phyloP scores from a whole-genome alignment of 2,329 filamentous ascomycete genomes.

The Chrysoporthe puriensis region DNA sequence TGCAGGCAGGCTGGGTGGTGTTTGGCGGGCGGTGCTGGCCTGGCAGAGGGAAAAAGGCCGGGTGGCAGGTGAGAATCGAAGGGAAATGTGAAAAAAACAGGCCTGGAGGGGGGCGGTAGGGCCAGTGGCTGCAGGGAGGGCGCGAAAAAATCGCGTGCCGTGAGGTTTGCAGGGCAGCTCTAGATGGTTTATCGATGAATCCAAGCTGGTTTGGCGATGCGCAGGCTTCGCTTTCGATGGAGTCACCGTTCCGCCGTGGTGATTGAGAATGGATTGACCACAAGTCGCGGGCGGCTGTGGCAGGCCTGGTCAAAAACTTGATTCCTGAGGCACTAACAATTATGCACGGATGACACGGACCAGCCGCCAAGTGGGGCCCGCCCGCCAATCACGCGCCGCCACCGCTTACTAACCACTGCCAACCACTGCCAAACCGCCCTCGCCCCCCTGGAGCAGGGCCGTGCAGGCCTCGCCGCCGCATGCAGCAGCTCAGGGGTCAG shows the following conservation, averaged over 20 bases:
- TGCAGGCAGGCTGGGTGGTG: slow-evolving; percentile 1
- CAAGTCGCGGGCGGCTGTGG: slow-evolving; percentile 35
- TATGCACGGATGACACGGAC: slow-evolving; percentile 17
- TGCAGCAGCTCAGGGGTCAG: slow-evolving; percentile 17
- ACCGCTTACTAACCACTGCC: slow-evolving; percentile 26
- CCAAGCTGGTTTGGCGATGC: slow-evolving; percentile 63
- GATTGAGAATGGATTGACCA: slow-evolving; percentile 52
- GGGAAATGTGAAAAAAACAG: slow-evolving; percentile 48
- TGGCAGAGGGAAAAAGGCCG: slow-evolving; percentile 12
- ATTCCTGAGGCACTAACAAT: slow-evolving; percentile 33
- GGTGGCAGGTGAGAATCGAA: slow-evolving; percentile 14
- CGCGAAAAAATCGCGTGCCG: slow-evolving; percentile 59
- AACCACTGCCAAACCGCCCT: background rate
- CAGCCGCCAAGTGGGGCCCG: background rate
- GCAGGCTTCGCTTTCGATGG: slow-evolving; percentile 51
- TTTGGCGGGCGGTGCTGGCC: slow-evolving; percentile 16
- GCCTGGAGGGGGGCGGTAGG: slow-evolving; percentile 43
- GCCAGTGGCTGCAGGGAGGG: slow-evolving; percentile 45
- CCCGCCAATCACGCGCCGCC: slow-evolving; percentile 14
- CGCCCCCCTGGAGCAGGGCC: background rate
- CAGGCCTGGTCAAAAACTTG: slow-evolving; percentile 15
- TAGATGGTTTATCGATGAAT: slow-evolving; percentile 62
- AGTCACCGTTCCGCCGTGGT: slow-evolving; percentile 34
- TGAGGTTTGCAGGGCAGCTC: slow-evolving; percentile 55
- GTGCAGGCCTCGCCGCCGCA: background rate